Base-by-base conservation (phyloP, 2,329 filamentous ascomycete genomes). In the Hymenotorrendiella dingleyae region DNA sequence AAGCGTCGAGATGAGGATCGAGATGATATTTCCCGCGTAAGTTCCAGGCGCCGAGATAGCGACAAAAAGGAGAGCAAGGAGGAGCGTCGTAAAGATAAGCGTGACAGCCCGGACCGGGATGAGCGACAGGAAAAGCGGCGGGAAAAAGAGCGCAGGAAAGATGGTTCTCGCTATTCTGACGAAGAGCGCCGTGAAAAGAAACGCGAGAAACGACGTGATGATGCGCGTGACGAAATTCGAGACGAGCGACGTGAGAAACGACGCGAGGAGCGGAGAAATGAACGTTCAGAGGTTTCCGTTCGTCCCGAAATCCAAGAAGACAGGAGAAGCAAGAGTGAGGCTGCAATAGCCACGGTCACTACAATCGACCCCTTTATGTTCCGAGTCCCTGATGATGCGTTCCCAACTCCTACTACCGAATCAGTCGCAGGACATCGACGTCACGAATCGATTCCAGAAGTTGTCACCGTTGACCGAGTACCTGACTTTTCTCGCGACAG, bases 361-460 rank as follows among this genome's bases (percentile, higher is more conserved):
- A 54, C 60, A 37, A 59, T 75, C 55, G 72, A 82, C 60, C 74
- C 76, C 14, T 80, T 81, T 58, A 69, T 78, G 57, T 81, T 67
- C 55, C 76, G 74, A 59, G 72, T 80, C 47, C 51, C 67, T 30
- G 66, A 74, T 46, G 68, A 73, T 54, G 68, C 69, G n/a, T 76
- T 76, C 46, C 61, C 64, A 36, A 71, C 70, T 8, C 69, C 73
- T 10, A 66, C 68, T 1, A 56, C 58, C 4, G 49, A 53, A 17
- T 43, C 45, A 9, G 29, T 40, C 14, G 35, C 38, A 26, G 39
- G 34, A 21, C 53, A 52, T 47, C 37, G 44, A n/a, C 49, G 40
- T 37, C 38, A 34, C 12, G 47, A 52, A 8, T 45, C 54, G 11
- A 29, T 47, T 11, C 75, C 72, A 6, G 66, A 65, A 45, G 62